Evolutionary conservation across 306 rosid genomes (phyloP), one percentile per base, ranked within the genome.

Genomic region (Quercus gilva): DNA sequence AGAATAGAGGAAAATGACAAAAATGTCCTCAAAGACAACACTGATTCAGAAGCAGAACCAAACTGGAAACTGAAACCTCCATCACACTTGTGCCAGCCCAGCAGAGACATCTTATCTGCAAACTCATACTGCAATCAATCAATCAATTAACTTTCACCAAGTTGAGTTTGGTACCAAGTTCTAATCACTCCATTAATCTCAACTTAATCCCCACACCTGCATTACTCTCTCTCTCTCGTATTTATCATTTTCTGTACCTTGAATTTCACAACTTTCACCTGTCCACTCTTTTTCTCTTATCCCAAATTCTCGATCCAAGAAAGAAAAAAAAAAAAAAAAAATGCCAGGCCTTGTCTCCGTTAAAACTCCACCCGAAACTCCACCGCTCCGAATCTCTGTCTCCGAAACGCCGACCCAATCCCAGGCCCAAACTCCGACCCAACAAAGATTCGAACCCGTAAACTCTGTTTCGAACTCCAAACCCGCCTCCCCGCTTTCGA

Each of bases 301-400:
- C 76, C 12, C 4, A 13, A 49, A 13, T 49, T 43, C 6, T 14
- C 76, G 8, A 3, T 60, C 37, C 20, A 7, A 63, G 20, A 1
- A 79, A 18, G 1, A 80, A 72, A 33, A 33, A 33, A 1, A 33
- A 33, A 33, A 5, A 37, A 37, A 41, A 41, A 8, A 8, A 77
- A 95, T 93, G 99, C 98, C 99, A 3, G 99, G 98, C 41, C 76
- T 96, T 4, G 97, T 89, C 15, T 89, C 96, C 20, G 86, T 95
- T 28, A 94, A 94, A 75, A 84, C 94, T 19, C 97, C 98, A 6
- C 89, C 96, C 14, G 97, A 87, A 3, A 84, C 92, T 0, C 77
- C 87, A 0, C 89, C 94, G 4, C 89, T 90, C 12, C 89, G 88
- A 77, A 87, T 96, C 82, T 72, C 97, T 0, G 77, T 96, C 41